These are phyloP conservation scores for Onygenales sp. DNA, from an alignment of 2,329 filamentous ascomycete species.

Conservation along the genomic window DNA sequence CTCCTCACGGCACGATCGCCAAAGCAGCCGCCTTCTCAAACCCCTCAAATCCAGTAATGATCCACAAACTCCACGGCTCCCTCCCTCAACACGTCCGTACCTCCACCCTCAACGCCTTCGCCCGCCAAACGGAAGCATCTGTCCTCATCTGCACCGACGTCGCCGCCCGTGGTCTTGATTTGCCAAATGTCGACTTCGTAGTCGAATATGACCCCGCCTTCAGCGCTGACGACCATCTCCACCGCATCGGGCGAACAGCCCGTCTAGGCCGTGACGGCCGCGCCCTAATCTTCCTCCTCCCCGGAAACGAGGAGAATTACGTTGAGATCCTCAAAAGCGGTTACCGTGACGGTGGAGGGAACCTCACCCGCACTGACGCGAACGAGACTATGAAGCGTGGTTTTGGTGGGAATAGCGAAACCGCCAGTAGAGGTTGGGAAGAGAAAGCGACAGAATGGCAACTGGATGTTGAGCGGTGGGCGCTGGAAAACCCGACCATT, in stretches of 20 bases:
- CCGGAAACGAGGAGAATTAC: constrained; percentile 87
- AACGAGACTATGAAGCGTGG: constrained; percentile 61
- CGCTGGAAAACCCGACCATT: constrained; percentile 53
- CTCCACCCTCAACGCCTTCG: constrained; percentile 72
- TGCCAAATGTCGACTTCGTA: constrained; percentile 89
- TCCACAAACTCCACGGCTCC: constrained; percentile 87
- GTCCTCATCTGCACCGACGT: constrained; percentile 93
- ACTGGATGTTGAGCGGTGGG: constrained; percentile 57
- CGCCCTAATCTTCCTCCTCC: constrained; percentile 80
- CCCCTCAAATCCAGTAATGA: constrained; percentile 63
- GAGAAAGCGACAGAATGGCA: constrained; percentile 58
- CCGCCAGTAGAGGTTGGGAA: constrained; percentile 49
- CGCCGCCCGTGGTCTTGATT: constrained; percentile 86
- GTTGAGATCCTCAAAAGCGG: constrained; percentile 66
- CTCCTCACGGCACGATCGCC: constrained; percentile 35
- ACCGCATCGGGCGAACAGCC: constrained; percentile 88
- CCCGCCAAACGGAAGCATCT: constrained; percentile 61
- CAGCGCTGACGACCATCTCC: constrained; percentile 83
- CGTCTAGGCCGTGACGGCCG: constrained; percentile 83
- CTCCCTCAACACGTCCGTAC: constrained; percentile 81
- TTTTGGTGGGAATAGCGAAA: constrained; percentile 40
- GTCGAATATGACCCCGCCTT: constrained; percentile 96
- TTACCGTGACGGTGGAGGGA: constrained; percentile 53
- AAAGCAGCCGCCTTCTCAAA: constrained; percentile 64
- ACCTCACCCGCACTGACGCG: constrained; percentile 52